Conservation (phyloP, 192 early-diverging fungal species). For the Backusella tuberculispora region DNA sequence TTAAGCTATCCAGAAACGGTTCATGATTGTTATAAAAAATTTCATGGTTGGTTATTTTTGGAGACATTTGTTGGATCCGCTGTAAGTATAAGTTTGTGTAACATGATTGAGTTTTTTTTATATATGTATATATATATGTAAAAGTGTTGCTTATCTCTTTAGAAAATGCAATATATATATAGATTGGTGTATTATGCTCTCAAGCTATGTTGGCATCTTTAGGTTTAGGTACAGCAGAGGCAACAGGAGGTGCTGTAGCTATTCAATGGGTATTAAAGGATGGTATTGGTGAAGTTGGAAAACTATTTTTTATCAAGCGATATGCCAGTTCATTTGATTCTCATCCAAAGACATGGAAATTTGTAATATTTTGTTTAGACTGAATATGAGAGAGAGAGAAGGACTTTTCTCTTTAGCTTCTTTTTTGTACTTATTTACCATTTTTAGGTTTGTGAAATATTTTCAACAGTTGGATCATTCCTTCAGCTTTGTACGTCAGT, state of each 20-base stretch:
- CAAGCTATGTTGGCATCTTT: conserved; percentile 70
- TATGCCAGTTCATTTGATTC: conserved; percentile 72
- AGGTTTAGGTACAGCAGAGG: conserved; percentile 56
- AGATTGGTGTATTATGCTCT: conserved; percentile 66
- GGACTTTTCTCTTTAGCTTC: not conserved
- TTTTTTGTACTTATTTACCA: not conserved
- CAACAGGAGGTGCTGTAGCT: conserved; percentile 63
- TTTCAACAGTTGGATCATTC: conserved; percentile 57
- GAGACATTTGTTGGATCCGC: conserved; percentile 68
- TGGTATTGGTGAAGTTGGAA: conserved; percentile 68
- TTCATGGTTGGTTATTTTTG: conserved; percentile 62
- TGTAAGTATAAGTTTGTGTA: conserved; percentile 40
- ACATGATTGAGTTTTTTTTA: too few species aligned
- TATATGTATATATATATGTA: not conserved
- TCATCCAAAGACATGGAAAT: conserved; percentile 75
- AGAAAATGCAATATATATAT: not conserved
- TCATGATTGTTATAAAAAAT: conserved; percentile 56
- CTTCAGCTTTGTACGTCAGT: conserved; percentile 63
- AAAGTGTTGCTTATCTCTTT: not conserved
- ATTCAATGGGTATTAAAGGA: conserved; percentile 76
- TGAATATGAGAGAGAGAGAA: not conserved
- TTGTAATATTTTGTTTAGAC: conserved; percentile 39
- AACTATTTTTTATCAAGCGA: conserved; percentile 71
- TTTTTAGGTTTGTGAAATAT: conserved; percentile 56
- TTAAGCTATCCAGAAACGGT: conserved; percentile 61